Percentiles rank a stretch among this genome's conserved stretches.
Evolutionary conservation across 2,329 filamentous ascomycete species (phyloP).

Genomic region (Cladosporium sp.): DNA sequence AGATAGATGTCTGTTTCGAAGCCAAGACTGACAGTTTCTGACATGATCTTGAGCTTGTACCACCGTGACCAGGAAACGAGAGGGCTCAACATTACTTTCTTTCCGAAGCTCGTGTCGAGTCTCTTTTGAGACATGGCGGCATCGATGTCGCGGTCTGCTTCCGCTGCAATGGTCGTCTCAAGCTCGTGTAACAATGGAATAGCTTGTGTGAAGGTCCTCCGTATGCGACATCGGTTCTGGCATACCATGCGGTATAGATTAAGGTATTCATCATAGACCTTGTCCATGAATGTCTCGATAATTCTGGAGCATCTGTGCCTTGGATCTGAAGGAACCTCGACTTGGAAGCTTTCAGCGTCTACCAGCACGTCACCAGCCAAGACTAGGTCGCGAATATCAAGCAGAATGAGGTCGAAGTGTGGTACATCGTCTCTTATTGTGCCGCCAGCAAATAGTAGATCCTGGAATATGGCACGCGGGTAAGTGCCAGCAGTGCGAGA

Average conservation of each 20-base stretch:
- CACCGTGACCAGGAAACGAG: conserved; percentile 86
- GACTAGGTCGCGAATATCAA: conserved; percentile 73
- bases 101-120: not conserved
- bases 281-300: conserved; percentile 65
- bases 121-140: conserved; percentile 2
- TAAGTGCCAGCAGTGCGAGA: conserved; percentile 74
- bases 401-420: conserved; percentile 70
- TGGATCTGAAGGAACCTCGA: conserved; percentile 70
- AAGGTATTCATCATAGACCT: conserved; percentile 61
- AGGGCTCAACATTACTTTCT: conserved; percentile 53
- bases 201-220: conserved; percentile 83
- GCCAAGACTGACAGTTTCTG: conserved; percentile 82
- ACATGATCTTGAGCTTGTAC: conserved; percentile 84
- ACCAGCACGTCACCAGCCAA: conserved; percentile 68
- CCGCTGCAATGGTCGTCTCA: conserved; percentile 61
- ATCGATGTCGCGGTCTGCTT: conserved; percentile 20
- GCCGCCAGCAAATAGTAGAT: conserved; percentile 63
- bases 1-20: conserved; percentile 93
- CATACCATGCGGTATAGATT: conserved; percentile 81
- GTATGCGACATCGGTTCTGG: conserved; percentile 83
- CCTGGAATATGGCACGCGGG: conserved; percentile 58
- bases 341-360: conserved; percentile 68
- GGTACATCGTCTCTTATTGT: conserved; percentile 62
- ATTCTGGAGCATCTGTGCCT: conserved; percentile 67
- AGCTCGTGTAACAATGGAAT: conserved; percentile 79